These are phyloP conservation scores for Furcasterigmium furcatum DNA, from an alignment of 2,329 filamentous ascomycete genomes.

Conservation along the genomic window DNA sequence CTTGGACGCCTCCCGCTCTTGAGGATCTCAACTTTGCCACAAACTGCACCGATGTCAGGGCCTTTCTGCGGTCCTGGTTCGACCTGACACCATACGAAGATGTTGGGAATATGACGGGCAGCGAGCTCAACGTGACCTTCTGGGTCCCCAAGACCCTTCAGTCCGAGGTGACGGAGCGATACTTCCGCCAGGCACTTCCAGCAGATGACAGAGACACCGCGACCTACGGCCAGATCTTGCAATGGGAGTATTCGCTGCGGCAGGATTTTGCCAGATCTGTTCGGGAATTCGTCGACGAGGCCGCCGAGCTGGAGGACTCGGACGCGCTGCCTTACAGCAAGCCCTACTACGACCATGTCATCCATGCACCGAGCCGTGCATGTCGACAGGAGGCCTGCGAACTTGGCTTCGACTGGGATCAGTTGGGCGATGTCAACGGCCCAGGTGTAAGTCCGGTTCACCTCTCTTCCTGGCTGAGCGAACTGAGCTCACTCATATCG, in stretches of 20 bases:
- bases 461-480: no score
- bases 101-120: not conserved
- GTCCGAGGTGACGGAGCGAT: not conserved
- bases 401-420: not conserved
- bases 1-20: no score
- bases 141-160: not conserved
- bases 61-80: slow-evolving; percentile 1
- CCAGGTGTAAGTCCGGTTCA: no score
- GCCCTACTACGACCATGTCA: not conserved
- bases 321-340: not conserved
- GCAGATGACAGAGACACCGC: not conserved
- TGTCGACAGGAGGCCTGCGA: not conserved
- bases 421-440: not conserved
- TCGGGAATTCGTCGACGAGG: not conserved
- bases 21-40: no score
- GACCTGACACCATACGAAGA: not conserved
- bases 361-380: not conserved
- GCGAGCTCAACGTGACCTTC: not conserved
- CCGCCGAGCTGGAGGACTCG: not conserved
- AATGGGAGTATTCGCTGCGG: not conserved
- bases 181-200: not conserved
- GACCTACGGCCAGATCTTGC: not conserved
- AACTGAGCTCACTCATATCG: not conserved
- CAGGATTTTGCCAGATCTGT: not conserved
- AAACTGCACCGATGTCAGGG: no score